phyloP scores from a whole-genome alignment of 495 filamentous ascomycete species.

The Penicillium nucicola region DNA sequence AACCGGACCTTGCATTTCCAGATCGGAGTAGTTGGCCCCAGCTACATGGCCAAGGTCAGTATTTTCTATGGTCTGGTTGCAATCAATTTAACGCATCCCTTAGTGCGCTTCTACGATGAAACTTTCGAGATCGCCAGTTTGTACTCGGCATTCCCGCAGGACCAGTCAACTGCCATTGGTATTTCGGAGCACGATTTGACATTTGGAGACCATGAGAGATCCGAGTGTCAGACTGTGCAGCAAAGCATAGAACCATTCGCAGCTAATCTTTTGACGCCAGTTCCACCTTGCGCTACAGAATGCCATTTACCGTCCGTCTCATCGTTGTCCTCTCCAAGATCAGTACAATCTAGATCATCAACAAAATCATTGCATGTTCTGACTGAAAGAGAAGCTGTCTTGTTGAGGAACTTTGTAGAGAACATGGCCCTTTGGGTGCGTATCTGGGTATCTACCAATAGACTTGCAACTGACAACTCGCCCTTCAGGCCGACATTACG shows the following conservation, averaged over 20 bases:
- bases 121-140: constrained; percentile 17
- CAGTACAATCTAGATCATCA: neutral
- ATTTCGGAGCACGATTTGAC: neutral
- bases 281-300: neutral
- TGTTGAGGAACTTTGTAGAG: constrained; percentile 29
- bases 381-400: constrained; percentile 20
- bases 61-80: neutral
- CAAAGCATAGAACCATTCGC: neutral
- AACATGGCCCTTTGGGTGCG: constrained; percentile 34
- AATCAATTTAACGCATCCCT: neutral
- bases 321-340: constrained; percentile 2
- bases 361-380: constrained; percentile 5
- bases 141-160: neutral
- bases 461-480: neutral
- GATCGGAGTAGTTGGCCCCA: constrained; percentile 15
- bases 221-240: neutral
- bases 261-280: neutral
- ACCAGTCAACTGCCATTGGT: neutral
- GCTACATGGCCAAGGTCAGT: constrained; percentile 15
- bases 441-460: neutral
- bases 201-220: neutral
- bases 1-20: constrained; percentile 14
- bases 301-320: neutral
- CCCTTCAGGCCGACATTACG: constrained; percentile 26
- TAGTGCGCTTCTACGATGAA: constrained; percentile 26